Conservation (phyloP, 495 filamentous ascomycete genomes). For the Penicillium herquei region DNA sequence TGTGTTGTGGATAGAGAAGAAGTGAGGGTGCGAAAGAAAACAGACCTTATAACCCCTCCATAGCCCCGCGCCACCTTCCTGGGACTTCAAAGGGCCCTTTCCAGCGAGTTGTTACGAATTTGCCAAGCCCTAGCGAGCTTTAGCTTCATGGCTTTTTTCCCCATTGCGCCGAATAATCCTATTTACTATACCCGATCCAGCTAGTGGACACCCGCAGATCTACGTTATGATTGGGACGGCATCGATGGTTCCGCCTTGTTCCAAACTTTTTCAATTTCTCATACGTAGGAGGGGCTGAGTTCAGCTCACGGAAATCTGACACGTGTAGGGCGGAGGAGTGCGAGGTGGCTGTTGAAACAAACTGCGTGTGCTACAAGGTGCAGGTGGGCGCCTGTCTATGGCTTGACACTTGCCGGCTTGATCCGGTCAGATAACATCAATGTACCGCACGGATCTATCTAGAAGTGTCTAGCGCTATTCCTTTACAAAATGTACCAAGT, state of each 20-base stretch:
- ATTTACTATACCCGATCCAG: not conserved
- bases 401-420: not conserved
- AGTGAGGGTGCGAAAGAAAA: not conserved
- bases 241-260: not conserved
- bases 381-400: not conserved
- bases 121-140: constrained; percentile 1
- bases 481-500: too few species aligned
- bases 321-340: not conserved
- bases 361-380: too few species aligned
- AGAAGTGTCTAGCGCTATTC: too few species aligned
- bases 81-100: not conserved
- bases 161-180: not conserved
- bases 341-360: not conserved
- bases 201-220: not conserved
- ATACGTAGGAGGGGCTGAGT: not conserved
- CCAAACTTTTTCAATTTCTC: not conserved
- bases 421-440: not conserved
- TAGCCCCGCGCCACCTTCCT: constrained; percentile 1
- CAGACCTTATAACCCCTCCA: constrained; percentile 7
- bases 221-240: not conserved
- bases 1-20: constrained; percentile 2
- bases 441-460: too few species aligned
- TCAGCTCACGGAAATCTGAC: not conserved
- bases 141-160: not conserved
- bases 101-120: not conserved